Evolutionary conservation across 352 stramenopile species (phyloP), one percentile per base, ranked within the genome.

Genomic region (Pythium phragmiticola): DNA sequence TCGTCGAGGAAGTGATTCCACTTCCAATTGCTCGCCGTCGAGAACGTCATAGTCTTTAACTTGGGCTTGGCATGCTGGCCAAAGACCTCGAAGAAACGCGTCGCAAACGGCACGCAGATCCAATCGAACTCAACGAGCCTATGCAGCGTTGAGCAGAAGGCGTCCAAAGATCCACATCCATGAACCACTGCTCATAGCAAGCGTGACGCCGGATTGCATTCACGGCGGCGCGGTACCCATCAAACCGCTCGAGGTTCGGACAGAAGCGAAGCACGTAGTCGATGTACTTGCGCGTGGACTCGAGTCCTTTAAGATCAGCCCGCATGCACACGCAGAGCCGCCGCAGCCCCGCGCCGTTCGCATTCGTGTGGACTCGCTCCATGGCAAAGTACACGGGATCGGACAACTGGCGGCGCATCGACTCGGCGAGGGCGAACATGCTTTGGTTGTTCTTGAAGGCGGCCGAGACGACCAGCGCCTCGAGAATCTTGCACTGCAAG

Each of bases 71-170:
- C 28, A 33, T 41, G 30, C 39, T 55, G 42, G n/a, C 60, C 60
- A 43, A 66, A 66, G 30, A 60, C 39, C 33, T 52, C 49, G 43
- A 66, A 66, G n/a, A 60, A 66, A 14, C 21, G 2, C 2, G 39
- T 60, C 39, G 39, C 21, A 26, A 56, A 56, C 30, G 50, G 60
- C 39, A 46, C 46, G 19, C 21, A 19, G 14, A 49, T 6, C 30
- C 60, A 66, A 14, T 66, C 50, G 12, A 54, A 59, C 21, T 37
- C 23, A 0, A 17, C 21, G 26, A 66, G 50, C 8, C 41, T 42
- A 4, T 3, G 30, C 12, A 54, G 19, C 26, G 48, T 41, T 26
- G 48, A 16, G 14, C 48, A 54, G 48, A 54, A 54, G 7, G 14
- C 16, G 13, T 34, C 55, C 55, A 61, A 3, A 39, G 7, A 7